Conservation (phyloP, 2,329 filamentous ascomycete genomes). For the Reticulascus tulasneorum region DNA sequence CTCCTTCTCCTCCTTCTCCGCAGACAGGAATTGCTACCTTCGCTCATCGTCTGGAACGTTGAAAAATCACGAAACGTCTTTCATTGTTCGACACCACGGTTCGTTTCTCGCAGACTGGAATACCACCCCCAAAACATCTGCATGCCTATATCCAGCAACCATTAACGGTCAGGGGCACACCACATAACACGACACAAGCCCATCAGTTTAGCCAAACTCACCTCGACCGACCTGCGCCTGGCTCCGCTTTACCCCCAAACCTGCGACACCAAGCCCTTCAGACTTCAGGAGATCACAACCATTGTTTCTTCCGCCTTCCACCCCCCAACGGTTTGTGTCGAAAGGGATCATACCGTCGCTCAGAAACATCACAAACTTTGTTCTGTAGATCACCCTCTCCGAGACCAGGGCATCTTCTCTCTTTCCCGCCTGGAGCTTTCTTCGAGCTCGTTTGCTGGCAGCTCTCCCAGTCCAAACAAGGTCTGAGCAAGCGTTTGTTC, state of each 20-base stretch:
- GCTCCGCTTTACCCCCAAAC: constrained; percentile 15
- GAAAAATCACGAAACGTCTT: constrained; percentile 9
- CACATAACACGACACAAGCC: constrained; percentile 8
- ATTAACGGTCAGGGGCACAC: constrained; percentile 12
- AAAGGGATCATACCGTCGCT: background rate
- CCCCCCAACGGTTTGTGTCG: constrained; percentile 1
- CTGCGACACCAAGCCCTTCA: constrained; percentile 37
- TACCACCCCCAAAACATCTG: too few species aligned
- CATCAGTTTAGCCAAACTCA: background rate
- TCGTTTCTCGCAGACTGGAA: constrained; percentile 13
- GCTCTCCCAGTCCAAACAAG: too few species aligned
- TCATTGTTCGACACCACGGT: constrained; percentile 9
- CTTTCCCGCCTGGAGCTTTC: too few species aligned
- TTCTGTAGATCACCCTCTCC: constrained; percentile 21
- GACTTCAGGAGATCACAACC: constrained; percentile 18
- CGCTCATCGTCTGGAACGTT: constrained; percentile 18
- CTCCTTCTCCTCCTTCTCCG: constrained; percentile 6
- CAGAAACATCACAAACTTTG: constrained; percentile 18
- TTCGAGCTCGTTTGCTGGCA: too few species aligned
- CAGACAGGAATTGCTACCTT: constrained; percentile 11
- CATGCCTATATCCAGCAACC: too few species aligned
- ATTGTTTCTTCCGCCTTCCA: constrained; percentile 2
- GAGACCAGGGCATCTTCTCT: constrained; percentile 11
- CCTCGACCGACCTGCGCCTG: constrained; percentile 3
- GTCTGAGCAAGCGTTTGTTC: too few species aligned